Evolutionary conservation across 2,329 filamentous ascomycete species (phyloP), one percentile per base, ranked within the genome.

Genomic region (Chaetomiaceae sp.): DNA sequence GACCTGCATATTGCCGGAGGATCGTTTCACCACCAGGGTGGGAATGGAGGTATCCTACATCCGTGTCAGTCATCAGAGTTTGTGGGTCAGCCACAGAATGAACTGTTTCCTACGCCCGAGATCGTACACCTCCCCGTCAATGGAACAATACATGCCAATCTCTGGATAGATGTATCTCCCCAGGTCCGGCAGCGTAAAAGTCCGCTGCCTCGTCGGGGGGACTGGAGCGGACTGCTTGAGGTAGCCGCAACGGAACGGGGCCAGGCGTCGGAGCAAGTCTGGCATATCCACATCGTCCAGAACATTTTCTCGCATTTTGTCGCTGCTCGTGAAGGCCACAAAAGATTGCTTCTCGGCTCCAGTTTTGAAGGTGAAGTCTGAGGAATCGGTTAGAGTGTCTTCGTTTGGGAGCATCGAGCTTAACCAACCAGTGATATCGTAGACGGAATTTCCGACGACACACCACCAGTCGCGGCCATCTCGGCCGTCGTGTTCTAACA

Each of bases 81-180:
- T 15, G n/a, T n/a, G n/a, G n/a, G n/a, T n/a, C n/a, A n/a, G n/a
- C n/a, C n/a, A n/a, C n/a, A n/a, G n/a, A n/a, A n/a, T n/a, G n/a
- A n/a, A n/a, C n/a, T n/a, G n/a, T n/a, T 26, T 11, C 40, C 30
- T 35, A 48, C 47, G 47, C 6, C 35, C 38, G 2, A 51, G 41
- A 24, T 51, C 41, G n/a, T 41, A 47, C 18, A 48, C 45, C 6
- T 18, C 26, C 20, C 26, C 32, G 11, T 30, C 38, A 8, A 48
- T 34, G 4, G 37, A 39, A 14, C 48, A 50, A 26, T 50, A 50
- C 48, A 50, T 43, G 14, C 48, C 48, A 2, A 38, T 10, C 10
- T 40, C 30, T 3, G 37, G 43, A 36, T 37, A 44, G 24, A 50
- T 40, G 44, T 47, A 17, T n/a, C 44, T 37, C 6, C 26, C 19